Conservation (phyloP, 2,329 filamentous ascomycete species). For the Curvularia sp. region DNA sequence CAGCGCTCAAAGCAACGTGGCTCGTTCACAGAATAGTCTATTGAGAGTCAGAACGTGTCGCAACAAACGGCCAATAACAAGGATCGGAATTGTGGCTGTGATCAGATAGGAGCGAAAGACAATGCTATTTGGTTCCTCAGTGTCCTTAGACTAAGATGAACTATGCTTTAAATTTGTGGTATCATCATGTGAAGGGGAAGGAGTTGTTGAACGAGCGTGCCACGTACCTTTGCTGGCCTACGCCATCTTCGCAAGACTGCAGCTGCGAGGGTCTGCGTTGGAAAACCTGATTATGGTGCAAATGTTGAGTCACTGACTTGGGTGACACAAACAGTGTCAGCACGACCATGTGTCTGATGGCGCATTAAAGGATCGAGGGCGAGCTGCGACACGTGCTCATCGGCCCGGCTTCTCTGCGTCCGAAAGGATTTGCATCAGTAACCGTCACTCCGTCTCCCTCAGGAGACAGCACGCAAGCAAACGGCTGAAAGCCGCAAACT, state of each 20-base stretch:
- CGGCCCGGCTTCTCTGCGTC: slow-evolving; percentile 9
- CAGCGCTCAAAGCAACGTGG: background rate
- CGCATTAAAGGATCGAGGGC: slow-evolving; percentile 12
- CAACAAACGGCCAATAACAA: background rate
- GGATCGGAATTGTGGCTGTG: background rate
- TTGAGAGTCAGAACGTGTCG: slow-evolving; percentile 17
- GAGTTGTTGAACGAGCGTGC: slow-evolving; percentile 10
- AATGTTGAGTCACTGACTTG: slow-evolving; percentile 3
- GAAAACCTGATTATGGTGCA: background rate
- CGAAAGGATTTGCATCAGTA: slow-evolving; percentile 24
- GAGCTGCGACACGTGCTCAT: slow-evolving; percentile 8
- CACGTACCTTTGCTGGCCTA: slow-evolving; percentile 34
- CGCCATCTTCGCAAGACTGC: background rate
- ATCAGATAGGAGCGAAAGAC: slow-evolving; percentile 57
- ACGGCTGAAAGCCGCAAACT: slow-evolving; percentile 32
- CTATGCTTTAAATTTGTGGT: slow-evolving; percentile 51
- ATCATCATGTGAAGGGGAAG: slow-evolving; percentile 46
- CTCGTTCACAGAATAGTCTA: slow-evolving; percentile 2
- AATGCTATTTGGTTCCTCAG: slow-evolving; percentile 52
- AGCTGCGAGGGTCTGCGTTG: background rate
- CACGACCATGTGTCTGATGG: slow-evolving; percentile 4
- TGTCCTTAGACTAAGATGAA: slow-evolving; percentile 52
- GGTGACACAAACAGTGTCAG: slow-evolving; percentile 7
- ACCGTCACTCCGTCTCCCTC: slow-evolving; percentile 24
- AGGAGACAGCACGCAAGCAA: slow-evolving; percentile 35